phyloP scores from a whole-genome alignment of 2,329 filamentous ascomycete genomes.

The Ophiostoma ips region DNA sequence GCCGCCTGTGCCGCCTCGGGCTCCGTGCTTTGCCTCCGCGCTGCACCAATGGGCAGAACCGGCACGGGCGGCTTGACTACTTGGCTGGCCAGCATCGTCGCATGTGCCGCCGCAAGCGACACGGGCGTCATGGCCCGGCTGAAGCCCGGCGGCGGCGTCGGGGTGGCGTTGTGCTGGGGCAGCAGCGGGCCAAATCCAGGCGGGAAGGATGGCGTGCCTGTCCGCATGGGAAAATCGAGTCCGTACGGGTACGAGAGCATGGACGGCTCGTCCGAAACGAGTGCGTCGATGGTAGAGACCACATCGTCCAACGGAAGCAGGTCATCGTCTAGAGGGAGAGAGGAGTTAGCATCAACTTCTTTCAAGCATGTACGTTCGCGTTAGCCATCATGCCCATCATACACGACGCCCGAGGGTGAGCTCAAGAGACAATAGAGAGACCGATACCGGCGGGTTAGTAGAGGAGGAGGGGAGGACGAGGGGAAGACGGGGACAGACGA shows the following conservation, averaged over 20 bases:
- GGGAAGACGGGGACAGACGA: not conserved
- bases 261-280: slow-evolving; percentile 46
- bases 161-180: slow-evolving; percentile 5
- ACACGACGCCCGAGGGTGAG: slow-evolving; percentile 11
- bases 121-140: slow-evolving; percentile 2
- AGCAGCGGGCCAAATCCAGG: slow-evolving; percentile 27
- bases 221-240: slow-evolving; percentile 19
- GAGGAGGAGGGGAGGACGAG: too few species aligned
- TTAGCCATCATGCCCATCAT: slow-evolving; percentile 25
- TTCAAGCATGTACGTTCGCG: not conserved
- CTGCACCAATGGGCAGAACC: not conserved
- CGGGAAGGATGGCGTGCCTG: slow-evolving; percentile 22
- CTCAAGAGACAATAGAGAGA: not conserved
- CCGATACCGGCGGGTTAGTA: not conserved
- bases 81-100: not conserved
- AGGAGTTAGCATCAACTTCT: slow-evolving; percentile 8
- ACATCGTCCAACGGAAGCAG: slow-evolving; percentile 47
- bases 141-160: slow-evolving; percentile 19
- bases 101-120: not conserved
- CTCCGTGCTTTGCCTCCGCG: not conserved
- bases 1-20: not conserved
- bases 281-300: slow-evolving; percentile 49
- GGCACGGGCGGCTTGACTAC: not conserved
- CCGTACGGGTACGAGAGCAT: slow-evolving; percentile 3
- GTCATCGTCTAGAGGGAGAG: slow-evolving; percentile 47